A percentile compares a stretch with the other conserved stretches of the same genome.
Evolutionary conservation across 306 rosid species (phyloP).

Genomic region (Malus sylvestris): DNA sequence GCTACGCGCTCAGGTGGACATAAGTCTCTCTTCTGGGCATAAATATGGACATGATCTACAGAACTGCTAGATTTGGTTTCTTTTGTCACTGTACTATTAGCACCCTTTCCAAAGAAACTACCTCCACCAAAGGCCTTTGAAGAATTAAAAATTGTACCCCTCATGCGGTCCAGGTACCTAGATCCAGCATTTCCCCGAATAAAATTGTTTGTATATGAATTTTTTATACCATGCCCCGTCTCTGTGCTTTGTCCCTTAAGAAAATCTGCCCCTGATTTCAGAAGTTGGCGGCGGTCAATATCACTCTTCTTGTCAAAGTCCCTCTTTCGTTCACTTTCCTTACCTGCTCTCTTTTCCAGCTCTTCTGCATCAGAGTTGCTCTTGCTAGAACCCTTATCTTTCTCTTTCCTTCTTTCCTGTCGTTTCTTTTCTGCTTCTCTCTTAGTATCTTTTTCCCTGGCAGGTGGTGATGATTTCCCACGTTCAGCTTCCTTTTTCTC

Average conservation of each 20-base stretch:
- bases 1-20: constrained; percentile 54
- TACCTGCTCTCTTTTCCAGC: constrained; percentile 69
- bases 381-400: constrained; percentile 84
- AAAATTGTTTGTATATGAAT: constrained; percentile 37
- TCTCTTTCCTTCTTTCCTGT: constrained; percentile 78
- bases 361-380: constrained; percentile 97
- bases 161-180: constrained; percentile 87
- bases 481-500: constrained; percentile 74
- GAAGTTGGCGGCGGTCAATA: constrained; percentile 54
- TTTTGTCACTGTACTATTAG: constrained; percentile 44
- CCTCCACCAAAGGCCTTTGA: constrained; percentile 85
- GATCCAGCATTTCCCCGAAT: constrained; percentile 64
- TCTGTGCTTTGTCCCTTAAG: constrained; percentile 50
- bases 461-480: constrained; percentile 43
- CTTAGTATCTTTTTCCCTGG: constrained; percentile 54
- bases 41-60: constrained; percentile 54
- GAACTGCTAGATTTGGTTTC: constrained; percentile 57
- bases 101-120: constrained; percentile 69
- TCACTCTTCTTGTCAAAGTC: constrained; percentile 67
- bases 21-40: constrained; percentile 51
- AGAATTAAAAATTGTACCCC: constrained; percentile 81
- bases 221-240: constrained; percentile 44
- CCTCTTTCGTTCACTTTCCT: constrained; percentile 72
- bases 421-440: constrained; percentile 88
- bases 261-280: constrained; percentile 50